Evolutionary conservation across 768 basidiomycete genomes (phyloP), one percentile per base, ranked within the genome.

Genomic region (Naganishia randhawae): DNA sequence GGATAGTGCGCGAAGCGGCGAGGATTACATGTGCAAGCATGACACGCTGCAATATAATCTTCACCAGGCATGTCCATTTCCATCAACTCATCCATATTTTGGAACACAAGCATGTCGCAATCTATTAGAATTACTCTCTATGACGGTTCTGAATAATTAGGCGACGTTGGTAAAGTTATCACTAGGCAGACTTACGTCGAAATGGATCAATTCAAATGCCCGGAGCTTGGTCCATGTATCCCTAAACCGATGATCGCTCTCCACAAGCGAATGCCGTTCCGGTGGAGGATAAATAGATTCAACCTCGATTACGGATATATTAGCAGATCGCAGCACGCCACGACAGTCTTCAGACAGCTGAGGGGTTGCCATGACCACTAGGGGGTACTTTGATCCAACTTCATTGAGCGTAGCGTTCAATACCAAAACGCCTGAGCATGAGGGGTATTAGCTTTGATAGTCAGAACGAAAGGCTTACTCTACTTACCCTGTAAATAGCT

Each of bases 11-110:
- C 69, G 22, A 95, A 77, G 75, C 86, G 88, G 42, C 87, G 85
- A 8, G 94, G 95, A 80, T 99, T 99, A 82, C 95, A 99, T 3
- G 92, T 87, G 75, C 95, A 99, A 16, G 87, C 93, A 72, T 95
- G 94, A 0, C 83, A 85, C 0, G 92, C 93, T 6, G 91, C 93
- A 67, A 97, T 93, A 79, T 88, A 86, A 70, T 87, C 90, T 22
- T 69, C 37, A 14, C 78, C 68, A 1, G 76, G 77, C 13, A 79
- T 52, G 22, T 72, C 71, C 57, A 77, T 17, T 19, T 75, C 70
- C 52, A 79, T 78, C n/a, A 79, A 63, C 50, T 77, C 76, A 50
- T 79, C 78, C 74, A 79, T 76, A 1, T 61, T 53, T 22, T 73
- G 61, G 17, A 74, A 29, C 62, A 79, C 74, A 42, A 79, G 68